phyloP scores from a whole-genome alignment of 768 basidiomycete genomes.

The Mycena latifolia region DNA sequence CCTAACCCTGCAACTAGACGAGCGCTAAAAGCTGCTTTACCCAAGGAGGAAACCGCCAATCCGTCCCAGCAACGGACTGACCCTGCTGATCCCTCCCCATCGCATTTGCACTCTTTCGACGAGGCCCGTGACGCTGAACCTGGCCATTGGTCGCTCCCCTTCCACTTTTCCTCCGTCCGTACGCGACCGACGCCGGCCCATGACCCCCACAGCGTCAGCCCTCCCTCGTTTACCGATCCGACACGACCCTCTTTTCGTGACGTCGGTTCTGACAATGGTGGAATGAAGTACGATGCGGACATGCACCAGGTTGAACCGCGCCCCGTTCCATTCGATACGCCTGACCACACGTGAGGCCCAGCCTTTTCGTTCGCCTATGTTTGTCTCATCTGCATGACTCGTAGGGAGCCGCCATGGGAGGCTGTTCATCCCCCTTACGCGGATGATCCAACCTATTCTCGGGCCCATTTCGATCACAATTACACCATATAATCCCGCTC shows the following conservation, averaged over 20 bases:
- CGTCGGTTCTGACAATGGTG: too few species aligned
- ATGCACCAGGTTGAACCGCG: neutral
- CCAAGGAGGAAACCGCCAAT: conserved; percentile 14
- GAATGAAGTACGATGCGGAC: neutral
- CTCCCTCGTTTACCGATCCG: neutral
- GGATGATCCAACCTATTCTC: neutral
- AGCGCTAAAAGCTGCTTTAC: conserved; percentile 32
- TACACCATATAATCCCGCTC: neutral
- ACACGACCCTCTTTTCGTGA: too few species aligned
- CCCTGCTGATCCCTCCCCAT: neutral
- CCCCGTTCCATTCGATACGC: neutral
- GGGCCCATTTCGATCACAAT: neutral
- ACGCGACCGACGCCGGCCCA: neutral
- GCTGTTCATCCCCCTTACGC: neutral
- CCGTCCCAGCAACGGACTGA: neutral
- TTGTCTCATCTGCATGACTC: neutral
- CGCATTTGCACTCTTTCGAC: conserved; percentile 6
- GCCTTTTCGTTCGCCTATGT: neutral
- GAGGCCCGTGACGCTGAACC: neutral
- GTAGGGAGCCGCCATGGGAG: neutral
- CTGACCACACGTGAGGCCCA: neutral
- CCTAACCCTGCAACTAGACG: conserved; percentile 6
- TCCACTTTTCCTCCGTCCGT: conserved; percentile 17
- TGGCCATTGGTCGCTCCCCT: conserved; percentile 17
- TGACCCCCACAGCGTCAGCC: neutral